phyloP scores from a whole-genome alignment of 768 basidiomycete species.

The Wakefieldia striispora region DNA sequence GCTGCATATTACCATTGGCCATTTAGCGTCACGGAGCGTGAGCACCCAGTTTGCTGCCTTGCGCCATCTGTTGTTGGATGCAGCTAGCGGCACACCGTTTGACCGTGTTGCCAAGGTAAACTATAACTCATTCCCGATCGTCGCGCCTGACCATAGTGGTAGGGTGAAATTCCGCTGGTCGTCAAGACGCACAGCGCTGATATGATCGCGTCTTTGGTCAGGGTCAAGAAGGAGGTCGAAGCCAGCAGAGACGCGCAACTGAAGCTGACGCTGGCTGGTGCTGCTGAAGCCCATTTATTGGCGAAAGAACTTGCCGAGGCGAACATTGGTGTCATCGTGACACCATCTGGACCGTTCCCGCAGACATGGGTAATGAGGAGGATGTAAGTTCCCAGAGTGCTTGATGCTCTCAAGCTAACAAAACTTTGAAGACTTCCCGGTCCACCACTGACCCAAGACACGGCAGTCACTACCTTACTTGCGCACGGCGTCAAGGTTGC shows the following conservation, averaged over 20 bases:
- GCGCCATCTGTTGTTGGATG: constrained; percentile 56
- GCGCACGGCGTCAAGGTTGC: constrained; percentile 62
- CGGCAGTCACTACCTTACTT: constrained; percentile 52
- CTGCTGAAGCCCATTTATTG: constrained; percentile 61
- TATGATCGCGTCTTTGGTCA: constrained; percentile 67
- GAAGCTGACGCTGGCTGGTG: constrained; percentile 62
- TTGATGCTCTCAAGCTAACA: not conserved
- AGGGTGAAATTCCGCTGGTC: constrained; percentile 64
- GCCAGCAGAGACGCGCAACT: constrained; percentile 32
- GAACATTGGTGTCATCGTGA: constrained; percentile 69
- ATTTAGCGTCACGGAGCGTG: constrained; percentile 47
- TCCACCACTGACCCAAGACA: constrained; percentile 65
- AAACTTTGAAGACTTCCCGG: constrained; percentile 40
- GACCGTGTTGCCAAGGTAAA: constrained; percentile 16
- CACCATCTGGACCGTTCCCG: constrained; percentile 62
- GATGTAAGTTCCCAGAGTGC: constrained; percentile 42
- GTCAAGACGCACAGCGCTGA: constrained; percentile 68
- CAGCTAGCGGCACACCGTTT: constrained; percentile 41
- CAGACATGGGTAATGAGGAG: constrained; percentile 61
- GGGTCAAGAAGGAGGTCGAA: constrained; percentile 56
- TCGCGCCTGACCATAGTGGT: not conserved
- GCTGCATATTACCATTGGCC: constrained; percentile 54
- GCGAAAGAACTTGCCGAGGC: constrained; percentile 67
- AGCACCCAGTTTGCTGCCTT: constrained; percentile 67
- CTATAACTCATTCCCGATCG: not conserved